A percentile compares a stretch with the other conserved stretches of the same genome.
Conservation (phyloP, 225 moss, liverwort and hornwort genomes). For the Pleurozium schreberi region DNA sequence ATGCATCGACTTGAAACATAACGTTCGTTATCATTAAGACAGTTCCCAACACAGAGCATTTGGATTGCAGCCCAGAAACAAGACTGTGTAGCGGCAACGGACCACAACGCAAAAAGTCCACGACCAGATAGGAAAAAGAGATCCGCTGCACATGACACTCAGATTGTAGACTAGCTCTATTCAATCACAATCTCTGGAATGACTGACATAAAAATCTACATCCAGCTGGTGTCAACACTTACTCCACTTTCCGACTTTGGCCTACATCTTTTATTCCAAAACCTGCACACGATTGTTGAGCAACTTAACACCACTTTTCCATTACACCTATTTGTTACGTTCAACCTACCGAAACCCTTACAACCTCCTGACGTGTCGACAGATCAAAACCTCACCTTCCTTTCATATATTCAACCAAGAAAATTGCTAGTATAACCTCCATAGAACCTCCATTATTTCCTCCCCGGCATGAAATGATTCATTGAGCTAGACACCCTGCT, state of each 20-base stretch:
- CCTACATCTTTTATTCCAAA: background rate
- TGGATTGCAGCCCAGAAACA: background rate
- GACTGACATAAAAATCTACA: background rate
- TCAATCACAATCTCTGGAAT: background rate
- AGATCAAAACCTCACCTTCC: background rate
- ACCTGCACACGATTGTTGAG: background rate
- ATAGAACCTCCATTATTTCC: background rate
- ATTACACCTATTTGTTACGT: background rate
- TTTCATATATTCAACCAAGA: background rate
- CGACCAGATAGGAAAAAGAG: background rate
- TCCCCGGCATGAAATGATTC: background rate
- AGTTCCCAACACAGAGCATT: background rate
- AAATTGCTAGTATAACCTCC: background rate
- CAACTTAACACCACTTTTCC: background rate
- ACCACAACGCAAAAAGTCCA: background rate
- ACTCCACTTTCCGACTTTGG: background rate
- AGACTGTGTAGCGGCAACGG: background rate
- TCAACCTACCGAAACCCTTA: background rate
- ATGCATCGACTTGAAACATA: background rate
- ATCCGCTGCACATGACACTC: background rate
- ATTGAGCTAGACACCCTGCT: background rate
- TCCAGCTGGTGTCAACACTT: background rate
- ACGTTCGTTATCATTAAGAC: background rate
- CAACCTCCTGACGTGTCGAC: background rate
- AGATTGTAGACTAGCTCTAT: background rate